Base-by-base conservation (phyloP, 306 rosid genomes). In the Prinsepia uniflora region DNA sequence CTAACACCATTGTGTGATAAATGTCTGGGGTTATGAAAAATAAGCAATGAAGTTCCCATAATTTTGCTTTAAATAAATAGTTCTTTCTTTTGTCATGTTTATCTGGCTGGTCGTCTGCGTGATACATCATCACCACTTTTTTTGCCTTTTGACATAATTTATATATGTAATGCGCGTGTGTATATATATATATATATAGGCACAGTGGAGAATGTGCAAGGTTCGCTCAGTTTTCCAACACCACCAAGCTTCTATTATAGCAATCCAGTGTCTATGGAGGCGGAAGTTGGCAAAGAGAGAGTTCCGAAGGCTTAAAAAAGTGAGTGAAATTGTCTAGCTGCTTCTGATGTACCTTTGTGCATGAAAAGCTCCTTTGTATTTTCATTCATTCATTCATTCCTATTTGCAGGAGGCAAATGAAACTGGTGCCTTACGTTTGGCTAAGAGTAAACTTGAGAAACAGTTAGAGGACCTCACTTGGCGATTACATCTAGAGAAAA, bases 401-500 rank as follows among this genome's bases (percentile, higher is more conserved):
- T 61, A 73, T 76, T 76, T 63, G 75, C 84, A 94, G 99, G 96
- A 89, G 79, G 99, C 99, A 73, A 94, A 87, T 86, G 99, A 94
- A 77, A 62, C 96, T 75, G 99, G 97, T 67, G 97, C 99, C 84
- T 83, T 94, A 78, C 99, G 99, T 50, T 78, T 91, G 68, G 97
- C 97, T 41, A 94, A 91, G 85, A 89, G 10, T 86, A 94, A 94
- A 84, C 96, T 94, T 46, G 99, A 94, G 89, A 94, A 87, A 84
- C 97, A 94, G 79, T 78, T 94, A 83, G 99, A 94, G 69, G 97
- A 94, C 61, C 88, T 91, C 72, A 86, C 96, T 4, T 91, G 99
- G 99, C 92, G 99, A 48, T 80, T 94, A 82, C 97, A 91, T 68
- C 89, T 94, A 64, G 99, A 94, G 75, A 94, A 89, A 86, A 81